Conservation (phyloP, 345 rosid species). For the Citrus sp. region DNA sequence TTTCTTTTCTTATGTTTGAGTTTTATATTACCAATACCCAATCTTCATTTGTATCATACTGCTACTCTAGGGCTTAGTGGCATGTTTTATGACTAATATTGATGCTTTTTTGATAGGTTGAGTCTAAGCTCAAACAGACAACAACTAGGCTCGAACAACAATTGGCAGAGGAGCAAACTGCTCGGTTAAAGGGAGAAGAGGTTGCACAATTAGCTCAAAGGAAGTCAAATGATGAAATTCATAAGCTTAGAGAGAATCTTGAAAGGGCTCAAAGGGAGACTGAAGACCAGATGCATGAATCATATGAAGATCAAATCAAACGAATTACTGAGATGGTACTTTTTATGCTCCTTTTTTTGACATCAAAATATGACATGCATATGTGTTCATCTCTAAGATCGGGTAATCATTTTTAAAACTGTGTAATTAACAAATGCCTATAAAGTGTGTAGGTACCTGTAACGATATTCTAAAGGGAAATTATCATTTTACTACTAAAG, state of each 20-base stretch:
- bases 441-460: too few relatives aligned
- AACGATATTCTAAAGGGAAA: too few relatives aligned
- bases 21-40: background rate
- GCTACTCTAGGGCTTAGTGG: background rate
- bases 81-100: background rate
- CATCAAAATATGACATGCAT: too few relatives aligned
- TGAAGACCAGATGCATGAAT: background rate
- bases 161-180: slow-evolving; percentile 76
- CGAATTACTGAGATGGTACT: too few relatives aligned
- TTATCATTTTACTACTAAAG: too few relatives aligned
- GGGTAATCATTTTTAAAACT: too few relatives aligned
- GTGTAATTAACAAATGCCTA: too few relatives aligned
- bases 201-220: slow-evolving; percentile 47
- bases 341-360: too few relatives aligned
- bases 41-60: background rate
- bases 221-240: slow-evolving; percentile 68
- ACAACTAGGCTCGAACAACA: slow-evolving; percentile 65
- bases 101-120: slow-evolving; percentile 42
- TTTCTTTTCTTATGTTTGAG: background rate
- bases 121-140: slow-evolving; percentile 71
- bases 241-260: slow-evolving; percentile 68
- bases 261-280: slow-evolving; percentile 65
- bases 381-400: too few relatives aligned
- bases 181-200: slow-evolving; percentile 65
- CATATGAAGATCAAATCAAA: too few relatives aligned